Percentiles rank a stretch among this genome's conserved stretches.
Evolutionary conservation across 2,329 filamentous ascomycete genomes (phyloP).

Genomic region (Paradendryphiella salina): DNA sequence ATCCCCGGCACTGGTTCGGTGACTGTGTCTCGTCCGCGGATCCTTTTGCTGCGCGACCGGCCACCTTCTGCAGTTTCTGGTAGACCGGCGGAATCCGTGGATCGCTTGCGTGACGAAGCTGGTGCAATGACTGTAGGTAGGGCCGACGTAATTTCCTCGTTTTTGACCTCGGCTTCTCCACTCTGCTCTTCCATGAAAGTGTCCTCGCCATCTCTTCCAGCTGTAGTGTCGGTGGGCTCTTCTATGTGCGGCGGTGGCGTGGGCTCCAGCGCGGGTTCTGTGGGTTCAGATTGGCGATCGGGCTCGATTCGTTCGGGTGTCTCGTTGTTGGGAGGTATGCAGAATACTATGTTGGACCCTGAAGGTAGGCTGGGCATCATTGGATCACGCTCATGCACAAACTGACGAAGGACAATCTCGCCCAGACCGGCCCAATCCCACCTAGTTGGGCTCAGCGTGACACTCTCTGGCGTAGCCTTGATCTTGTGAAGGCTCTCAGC

Average conservation of each 20-base stretch:
- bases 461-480: conserved; percentile 41
- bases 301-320: conserved; percentile 24
- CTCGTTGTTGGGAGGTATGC: conserved; percentile 42
- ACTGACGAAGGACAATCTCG: conserved; percentile 51
- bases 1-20: conserved; percentile 53
- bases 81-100: conserved; percentile 62
- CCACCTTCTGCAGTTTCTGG: conserved; percentile 61
- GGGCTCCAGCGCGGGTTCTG: conserved; percentile 9
- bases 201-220: conserved; percentile 20
- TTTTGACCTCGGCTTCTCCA: conserved; percentile 15
- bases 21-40: conserved; percentile 62
- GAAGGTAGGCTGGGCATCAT: conserved; percentile 32
- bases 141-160: conserved; percentile 20
- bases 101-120: conserved; percentile 59
- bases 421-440: conserved; percentile 56
- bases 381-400: conserved; percentile 49
- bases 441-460: conserved; percentile 41
- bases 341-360: conserved; percentile 49
- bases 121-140: conserved; percentile 40
- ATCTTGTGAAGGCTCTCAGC: conserved; percentile 18
- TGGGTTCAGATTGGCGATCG: conserved; percentile 1
- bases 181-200: conserved; percentile 28
- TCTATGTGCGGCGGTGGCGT: conserved; percentile 6
- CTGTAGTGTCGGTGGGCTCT: background rate
- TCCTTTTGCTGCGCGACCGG: conserved; percentile 62